Percentiles rank a stretch among this genome's conserved stretches.
Evolutionary conservation across 148 eudicot genomes (phyloP).

Genomic region (Vaccinium darrowii): DNA sequence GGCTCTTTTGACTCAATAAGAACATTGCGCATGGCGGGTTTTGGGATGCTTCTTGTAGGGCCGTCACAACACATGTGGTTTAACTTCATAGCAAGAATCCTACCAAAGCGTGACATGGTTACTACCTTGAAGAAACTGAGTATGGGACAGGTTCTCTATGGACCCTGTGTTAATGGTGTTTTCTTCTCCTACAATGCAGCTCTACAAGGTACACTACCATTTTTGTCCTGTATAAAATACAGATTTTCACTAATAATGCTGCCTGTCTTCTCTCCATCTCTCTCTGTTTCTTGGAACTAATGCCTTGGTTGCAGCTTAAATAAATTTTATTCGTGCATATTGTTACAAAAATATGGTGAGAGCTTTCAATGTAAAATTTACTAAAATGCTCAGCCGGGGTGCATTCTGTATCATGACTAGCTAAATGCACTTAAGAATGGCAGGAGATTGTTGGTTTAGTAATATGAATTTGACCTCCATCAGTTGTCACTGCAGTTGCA

Average conservation of each 20-base stretch:
- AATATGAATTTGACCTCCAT: neutral
- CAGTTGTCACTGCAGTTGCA: neutral
- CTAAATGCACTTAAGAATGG: too few species aligned
- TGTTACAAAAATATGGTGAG: too few species aligned
- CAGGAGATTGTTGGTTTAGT: too few species aligned
- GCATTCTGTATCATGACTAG: too few species aligned
- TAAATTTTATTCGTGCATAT: too few species aligned
- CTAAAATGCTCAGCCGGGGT: too few species aligned
- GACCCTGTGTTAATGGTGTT: slow-evolving; percentile 52
- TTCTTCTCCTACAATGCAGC: slow-evolving; percentile 82
- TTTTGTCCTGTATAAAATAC: neutral
- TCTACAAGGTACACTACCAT: slow-evolving; percentile 53
- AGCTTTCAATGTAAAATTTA: too few species aligned
- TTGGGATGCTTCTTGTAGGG: slow-evolving; percentile 67
- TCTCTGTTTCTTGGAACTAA: too few species aligned
- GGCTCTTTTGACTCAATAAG: slow-evolving; percentile 52
- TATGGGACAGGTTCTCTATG: slow-evolving; percentile 59
- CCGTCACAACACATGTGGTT: slow-evolving; percentile 77
- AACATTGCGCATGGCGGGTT: slow-evolving; percentile 55
- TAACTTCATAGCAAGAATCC: slow-evolving; percentile 48
- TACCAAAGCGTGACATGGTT: slow-evolving; percentile 53
- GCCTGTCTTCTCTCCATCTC: too few species aligned
- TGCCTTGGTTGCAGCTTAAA: too few species aligned
- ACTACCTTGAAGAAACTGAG: slow-evolving; percentile 59
- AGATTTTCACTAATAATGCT: neutral